Base-by-base conservation (phyloP, 176 grass and related monocot species). In the Oryza punctata region DNA sequence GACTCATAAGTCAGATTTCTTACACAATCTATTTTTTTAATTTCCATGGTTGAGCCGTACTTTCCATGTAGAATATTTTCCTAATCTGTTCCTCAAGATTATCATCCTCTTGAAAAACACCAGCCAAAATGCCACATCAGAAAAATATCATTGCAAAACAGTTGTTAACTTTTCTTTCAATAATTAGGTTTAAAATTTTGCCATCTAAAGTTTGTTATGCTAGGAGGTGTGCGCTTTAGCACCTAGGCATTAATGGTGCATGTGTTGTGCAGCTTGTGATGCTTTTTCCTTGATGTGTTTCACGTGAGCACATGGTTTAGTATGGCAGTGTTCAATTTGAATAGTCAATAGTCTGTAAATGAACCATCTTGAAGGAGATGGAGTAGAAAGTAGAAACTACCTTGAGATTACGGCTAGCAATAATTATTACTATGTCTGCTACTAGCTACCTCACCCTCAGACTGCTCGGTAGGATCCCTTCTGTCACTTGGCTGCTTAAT, bases 401-500 rank as follows among this genome's bases (percentile, higher is more conserved):
- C 67, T 43, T 43, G 10, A 4, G 41, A 46, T 44, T n/a, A 16
- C 1, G 7, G 7, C 23, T 72, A 26, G 13, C 38, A 45, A 44
- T 72, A 46, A 26, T 72, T 46, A 14, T 16, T 26, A 72, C 40
- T 9, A 45, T 72, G 5, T 9, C 13, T 45, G n/a, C 23, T 72
- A 72, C 40, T 46, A 46, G 69, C 40, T 60, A 7, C 21, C 54
- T 60, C 7, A 23, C 8, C 54, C 32, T 40, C 33, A 72, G n/a
- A 64, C 64, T 10, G 12, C 44, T 71, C 73, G 21, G 29, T 35
- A 60, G 15, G 13, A 79, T 74, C 29, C 65, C 45, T 76, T 9
- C 12, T 75, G 70, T 38, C 14, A 16, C 46, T 61, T 72, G 67
- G 19, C 25, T 60, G 69, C 59, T 43, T 79, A 67, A 84, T 41